Percentiles rank a stretch among this genome's conserved stretches.
These are phyloP conservation scores for Flaveria brownii DNA, from an alignment of 129 eudicot genomes.

Conservation along the genomic window DNA sequence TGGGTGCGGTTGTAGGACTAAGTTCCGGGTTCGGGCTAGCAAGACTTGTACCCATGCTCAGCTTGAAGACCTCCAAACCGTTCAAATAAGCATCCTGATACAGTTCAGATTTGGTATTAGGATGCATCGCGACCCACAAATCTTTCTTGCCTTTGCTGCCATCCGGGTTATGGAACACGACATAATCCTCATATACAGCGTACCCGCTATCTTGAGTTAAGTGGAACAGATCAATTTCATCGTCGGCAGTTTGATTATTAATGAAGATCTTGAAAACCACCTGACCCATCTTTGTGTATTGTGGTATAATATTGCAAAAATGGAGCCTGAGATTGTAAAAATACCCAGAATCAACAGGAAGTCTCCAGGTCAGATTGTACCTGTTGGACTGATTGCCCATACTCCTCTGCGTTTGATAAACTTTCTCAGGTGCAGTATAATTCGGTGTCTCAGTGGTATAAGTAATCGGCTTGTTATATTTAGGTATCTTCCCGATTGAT, in stretches of 20 bases:
- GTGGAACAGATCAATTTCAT: conserved; percentile 14
- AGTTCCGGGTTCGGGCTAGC: conserved; percentile 44
- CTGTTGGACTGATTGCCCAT: conserved; percentile 5
- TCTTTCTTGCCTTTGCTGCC: conserved; percentile 18
- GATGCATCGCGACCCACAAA: conserved; percentile 35
- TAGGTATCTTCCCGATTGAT: not conserved
- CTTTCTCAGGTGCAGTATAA: conserved; percentile 41
- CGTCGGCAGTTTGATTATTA: conserved; percentile 41
- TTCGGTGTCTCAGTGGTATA: conserved; percentile 28
- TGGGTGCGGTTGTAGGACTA: not conserved
- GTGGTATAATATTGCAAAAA: conserved; percentile 43
- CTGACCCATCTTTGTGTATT: not conserved
- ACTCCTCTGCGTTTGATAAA: conserved; percentile 39
- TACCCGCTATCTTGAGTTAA: conserved; percentile 27
- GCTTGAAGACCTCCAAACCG: conserved; percentile 55
- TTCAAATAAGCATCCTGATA: conserved; percentile 33
- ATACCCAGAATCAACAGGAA: conserved; percentile 49
- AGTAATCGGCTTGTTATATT: not conserved
- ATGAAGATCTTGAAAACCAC: conserved; percentile 30
- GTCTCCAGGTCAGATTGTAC: conserved; percentile 39
- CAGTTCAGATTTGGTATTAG: not conserved
- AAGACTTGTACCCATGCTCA: conserved; percentile 29
- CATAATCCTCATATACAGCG: conserved; percentile 42
- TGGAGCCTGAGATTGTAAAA: conserved; percentile 43
- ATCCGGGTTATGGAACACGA: not conserved